Evolutionary conservation across 2,329 filamentous ascomycete species (phyloP), one percentile per base, ranked within the genome.

Genomic region (Diplodia seriata): DNA sequence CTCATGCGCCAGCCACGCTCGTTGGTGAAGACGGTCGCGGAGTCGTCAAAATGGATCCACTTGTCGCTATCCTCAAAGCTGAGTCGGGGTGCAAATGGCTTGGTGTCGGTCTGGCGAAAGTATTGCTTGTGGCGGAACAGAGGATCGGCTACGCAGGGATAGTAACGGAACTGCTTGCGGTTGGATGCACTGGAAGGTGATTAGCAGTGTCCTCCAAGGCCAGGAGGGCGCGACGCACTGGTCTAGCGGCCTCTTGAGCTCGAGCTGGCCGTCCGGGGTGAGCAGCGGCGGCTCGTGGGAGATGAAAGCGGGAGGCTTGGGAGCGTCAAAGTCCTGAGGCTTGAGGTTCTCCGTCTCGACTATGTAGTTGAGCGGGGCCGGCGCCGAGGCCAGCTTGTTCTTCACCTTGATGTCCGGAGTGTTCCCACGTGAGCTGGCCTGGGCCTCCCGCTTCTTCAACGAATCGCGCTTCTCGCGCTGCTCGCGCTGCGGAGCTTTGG

Each of bases 1-100:
- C 91, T 90, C 85, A 94, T 95, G 69, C 96, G 87, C 85, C 95
- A 97, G 9, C 95, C 94, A 79, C 97, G 97, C 72, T 94, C 90
- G 15, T 95, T 97, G 0, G 92, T 97, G 65, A 97, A 88, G 59
- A 93, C 89, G 23, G 86, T 87, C 8, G 90, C 93, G 47, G 87
- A 87, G 74, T 93, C 90, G 64, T 83, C 81, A 75, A 97, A 93
- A 75, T 90, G 91, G 77, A 97, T 91, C 76, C 92, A 91, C 11
- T 90, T 89, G 40, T 94, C 92, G 40, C 91, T 90, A 79, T 99
- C 95, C 77, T 98, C 94, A 75, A 95, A 97, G 81, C 91, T 96
- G 77, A 99, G 90, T 67, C 93, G 90, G 4, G 95, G 87, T 38
- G 90, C 88, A 74, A 92, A 94, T 0, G 96, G 95, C 69, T 89